These are phyloP conservation scores for Paramecium caudatum DNA, from an alignment of 73 alveolate genomes.

Conservation along the genomic window DNA sequence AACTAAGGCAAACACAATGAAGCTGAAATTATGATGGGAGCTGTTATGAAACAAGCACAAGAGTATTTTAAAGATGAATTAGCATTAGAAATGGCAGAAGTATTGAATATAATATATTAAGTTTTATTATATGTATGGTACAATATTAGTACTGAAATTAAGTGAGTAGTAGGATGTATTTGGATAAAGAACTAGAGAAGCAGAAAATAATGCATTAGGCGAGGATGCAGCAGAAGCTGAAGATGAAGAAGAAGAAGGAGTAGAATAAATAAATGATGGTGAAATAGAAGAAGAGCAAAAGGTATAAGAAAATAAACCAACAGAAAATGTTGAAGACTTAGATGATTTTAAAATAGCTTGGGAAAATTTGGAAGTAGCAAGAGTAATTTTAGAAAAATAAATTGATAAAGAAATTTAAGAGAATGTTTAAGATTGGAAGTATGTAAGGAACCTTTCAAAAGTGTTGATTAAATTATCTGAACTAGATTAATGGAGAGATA, in stretches of 20 bases:
- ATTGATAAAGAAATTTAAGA: background rate
- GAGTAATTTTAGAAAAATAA: conserved; percentile 10
- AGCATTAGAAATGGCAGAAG: conserved; percentile 69
- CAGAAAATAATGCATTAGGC: conserved; percentile 52
- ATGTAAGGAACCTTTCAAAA: conserved; percentile 12
- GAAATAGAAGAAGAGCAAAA: conserved; percentile 32
- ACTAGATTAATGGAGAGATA: conserved; percentile 63
- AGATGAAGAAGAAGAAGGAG: background rate
- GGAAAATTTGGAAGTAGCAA: conserved; percentile 65
- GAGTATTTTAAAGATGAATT: conserved; percentile 25
- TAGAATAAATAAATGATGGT: conserved; percentile 16
- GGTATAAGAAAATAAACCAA: background rate
- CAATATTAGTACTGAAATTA: background rate
- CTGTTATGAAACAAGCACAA: conserved; percentile 48
- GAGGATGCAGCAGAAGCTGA: background rate
- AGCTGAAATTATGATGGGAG: conserved; percentile 14
- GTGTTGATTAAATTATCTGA: conserved; percentile 16
- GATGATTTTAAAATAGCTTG: conserved; percentile 66
- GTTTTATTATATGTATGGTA: conserved; percentile 57
- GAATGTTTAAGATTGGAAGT: background rate
- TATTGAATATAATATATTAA: background rate
- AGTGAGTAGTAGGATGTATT: conserved; percentile 48
- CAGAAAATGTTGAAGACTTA: conserved; percentile 28
- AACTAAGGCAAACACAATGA: conserved; percentile 48
- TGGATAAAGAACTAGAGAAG: conserved; percentile 63